These are phyloP conservation scores for Penicillium corylophilum DNA, from an alignment of 2,329 filamentous ascomycete species.

Conservation along the genomic window DNA sequence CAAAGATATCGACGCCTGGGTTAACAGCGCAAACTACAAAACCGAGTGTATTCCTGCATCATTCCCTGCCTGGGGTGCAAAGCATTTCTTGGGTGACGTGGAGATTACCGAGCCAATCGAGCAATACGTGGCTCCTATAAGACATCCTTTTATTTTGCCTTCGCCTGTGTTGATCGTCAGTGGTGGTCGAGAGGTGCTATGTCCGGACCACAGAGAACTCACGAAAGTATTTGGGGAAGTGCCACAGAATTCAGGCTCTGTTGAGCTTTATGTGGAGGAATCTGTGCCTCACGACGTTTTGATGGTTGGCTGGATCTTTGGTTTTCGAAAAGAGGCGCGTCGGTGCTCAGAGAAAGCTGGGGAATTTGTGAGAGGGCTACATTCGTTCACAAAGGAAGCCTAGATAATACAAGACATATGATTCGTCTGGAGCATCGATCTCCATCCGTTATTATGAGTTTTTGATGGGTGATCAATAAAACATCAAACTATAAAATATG, in stretches of 20 bases:
- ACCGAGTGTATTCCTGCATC: constrained; percentile 16
- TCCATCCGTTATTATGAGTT: too few species aligned
- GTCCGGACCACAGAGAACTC: constrained; percentile 8
- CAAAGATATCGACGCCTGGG: constrained; percentile 8
- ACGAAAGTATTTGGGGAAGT: constrained; percentile 3
- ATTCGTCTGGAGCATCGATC: background rate
- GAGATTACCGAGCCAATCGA: constrained; percentile 11
- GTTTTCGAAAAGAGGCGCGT: constrained; percentile 12
- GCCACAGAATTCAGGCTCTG: constrained; percentile 4
- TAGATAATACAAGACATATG: background rate
- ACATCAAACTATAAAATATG: too few species aligned
- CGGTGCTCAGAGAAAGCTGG: constrained; percentile 14
- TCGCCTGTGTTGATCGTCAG: constrained; percentile 20
- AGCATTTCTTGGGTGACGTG: constrained; percentile 10
- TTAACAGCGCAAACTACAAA: constrained; percentile 10
- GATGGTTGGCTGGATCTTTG: constrained; percentile 18
- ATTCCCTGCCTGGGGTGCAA: constrained; percentile 16
- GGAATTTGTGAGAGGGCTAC: constrained; percentile 9
- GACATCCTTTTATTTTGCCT: constrained; percentile 19
- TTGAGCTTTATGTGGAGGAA: constrained; percentile 14
- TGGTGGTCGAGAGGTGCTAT: constrained; percentile 14
- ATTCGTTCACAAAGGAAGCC: background rate
- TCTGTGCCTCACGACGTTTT: constrained; percentile 16
- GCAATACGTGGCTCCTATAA: constrained; percentile 14
- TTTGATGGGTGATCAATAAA: too few species aligned